phyloP scores from a whole-genome alignment of 106 monocot genomes.

The Chionographis japonica region DNA sequence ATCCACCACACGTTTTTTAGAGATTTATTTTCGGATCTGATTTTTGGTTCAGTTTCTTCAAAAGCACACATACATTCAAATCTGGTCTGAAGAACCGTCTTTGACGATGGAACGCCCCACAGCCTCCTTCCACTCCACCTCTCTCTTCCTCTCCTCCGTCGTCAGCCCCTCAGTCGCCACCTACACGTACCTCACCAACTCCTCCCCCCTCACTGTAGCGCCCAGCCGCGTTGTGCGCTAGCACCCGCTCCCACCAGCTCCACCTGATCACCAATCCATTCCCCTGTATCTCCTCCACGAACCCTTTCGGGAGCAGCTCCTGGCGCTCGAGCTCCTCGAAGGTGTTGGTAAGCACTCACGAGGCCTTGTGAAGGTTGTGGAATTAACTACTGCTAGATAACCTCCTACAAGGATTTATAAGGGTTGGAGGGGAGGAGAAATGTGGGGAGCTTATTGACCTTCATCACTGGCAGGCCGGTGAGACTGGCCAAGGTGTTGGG shows the following conservation, averaged over 20 bases:
- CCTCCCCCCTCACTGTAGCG: constrained; percentile 20
- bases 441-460: constrained; percentile 43
- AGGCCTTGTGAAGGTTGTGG: constrained; percentile 31
- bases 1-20: no score
- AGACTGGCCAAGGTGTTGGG: constrained; percentile 24
- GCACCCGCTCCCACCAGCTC: constrained; percentile 57
- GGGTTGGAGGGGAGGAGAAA: constrained; percentile 54
- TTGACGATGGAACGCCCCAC: constrained; percentile 16
- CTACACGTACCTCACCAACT: constrained; percentile 27
- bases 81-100: constrained; percentile 35
- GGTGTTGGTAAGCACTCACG: constrained; percentile 39
- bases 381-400: constrained; percentile 40
- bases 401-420: constrained; percentile 21
- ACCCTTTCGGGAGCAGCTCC: constrained; percentile 37
- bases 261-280: constrained; percentile 48
- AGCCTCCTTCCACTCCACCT: constrained; percentile 18
- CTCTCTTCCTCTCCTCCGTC: constrained; percentile 12
- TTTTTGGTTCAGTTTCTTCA: no score
- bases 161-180: no score
- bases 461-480: constrained; percentile 49
- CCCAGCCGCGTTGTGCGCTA: constrained; percentile 32
- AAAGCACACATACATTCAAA: no score
- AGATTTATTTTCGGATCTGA: no score
- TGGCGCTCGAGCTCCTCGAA: constrained; percentile 37
- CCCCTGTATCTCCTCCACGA: constrained; percentile 25